Conservation (phyloP, 1,139 yeast species). For the Hansenula lynferdii region DNA sequence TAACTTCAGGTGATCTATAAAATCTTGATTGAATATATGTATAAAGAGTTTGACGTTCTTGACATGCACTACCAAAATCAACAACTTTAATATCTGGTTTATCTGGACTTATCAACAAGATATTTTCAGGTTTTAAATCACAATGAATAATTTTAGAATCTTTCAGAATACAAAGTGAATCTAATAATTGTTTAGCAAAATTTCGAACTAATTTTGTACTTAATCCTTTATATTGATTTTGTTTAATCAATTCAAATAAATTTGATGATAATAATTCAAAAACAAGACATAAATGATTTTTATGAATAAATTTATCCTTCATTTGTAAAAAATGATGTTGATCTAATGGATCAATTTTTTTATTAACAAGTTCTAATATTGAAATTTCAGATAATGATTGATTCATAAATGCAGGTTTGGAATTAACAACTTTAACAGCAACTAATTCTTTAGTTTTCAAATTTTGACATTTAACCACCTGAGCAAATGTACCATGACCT, state of each 20-base stretch:
- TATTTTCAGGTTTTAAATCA: conserved; percentile 95
- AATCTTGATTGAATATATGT: conserved; percentile 95
- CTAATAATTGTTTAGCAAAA: conserved; percentile 76
- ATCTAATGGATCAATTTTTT: conserved; percentile 62
- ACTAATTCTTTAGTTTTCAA: conserved; percentile 82
- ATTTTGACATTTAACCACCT: conserved; percentile 96
- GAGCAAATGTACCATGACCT: conserved; percentile 98
- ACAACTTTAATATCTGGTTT: conserved; percentile 87
- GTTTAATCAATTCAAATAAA: conserved; percentile 84
- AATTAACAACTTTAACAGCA: conserved; percentile 92
- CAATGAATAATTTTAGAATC: conserved; percentile 88
- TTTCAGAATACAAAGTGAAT: conserved; percentile 74
- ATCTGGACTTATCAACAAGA: conserved; percentile 74
- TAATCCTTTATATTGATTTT: conserved; percentile 90
- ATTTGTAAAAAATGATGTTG: conserved; percentile 73
- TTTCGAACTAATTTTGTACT: conserved; percentile 75
- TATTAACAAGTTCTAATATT: conserved; percentile 75
- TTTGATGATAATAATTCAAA: conserved; percentile 88
- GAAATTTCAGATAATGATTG: conserved; percentile 91
- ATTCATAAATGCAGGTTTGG: conserved; percentile 86
- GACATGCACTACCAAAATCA: conserved; percentile 97
- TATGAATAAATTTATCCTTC: conserved; percentile 87
- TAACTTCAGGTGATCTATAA: conserved; percentile 94
- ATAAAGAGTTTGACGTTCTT: conserved; percentile 82
- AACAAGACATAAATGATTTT: conserved; percentile 87